These are phyloP conservation scores for Symbiodinium natans DNA, from an alignment of 73 alveolate genomes.

Conservation along the genomic window DNA sequence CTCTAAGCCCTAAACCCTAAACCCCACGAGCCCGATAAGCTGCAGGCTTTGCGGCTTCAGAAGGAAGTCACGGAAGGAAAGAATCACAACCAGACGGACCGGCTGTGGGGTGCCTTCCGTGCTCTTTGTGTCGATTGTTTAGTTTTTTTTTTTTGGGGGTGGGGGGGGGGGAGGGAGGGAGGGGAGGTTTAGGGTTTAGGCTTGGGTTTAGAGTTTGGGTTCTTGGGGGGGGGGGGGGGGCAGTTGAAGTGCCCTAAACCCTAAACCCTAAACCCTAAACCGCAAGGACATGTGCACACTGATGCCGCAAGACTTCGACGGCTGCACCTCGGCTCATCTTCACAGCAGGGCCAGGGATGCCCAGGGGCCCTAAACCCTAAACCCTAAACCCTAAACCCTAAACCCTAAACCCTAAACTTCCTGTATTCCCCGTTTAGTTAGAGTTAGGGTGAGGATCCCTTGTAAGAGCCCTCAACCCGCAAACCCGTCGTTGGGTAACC, in stretches of 20 bases:
- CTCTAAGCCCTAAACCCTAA: neutral
- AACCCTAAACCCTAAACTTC: neutral
- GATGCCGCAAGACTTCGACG: neutral
- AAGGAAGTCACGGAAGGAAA: neutral
- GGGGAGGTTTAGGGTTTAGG: neutral
- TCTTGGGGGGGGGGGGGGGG: neutral
- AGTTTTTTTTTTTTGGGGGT: no score
- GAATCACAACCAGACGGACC: conserved; percentile 12
- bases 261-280: neutral
- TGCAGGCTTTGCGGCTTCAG: conserved; percentile 10
- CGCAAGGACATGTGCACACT: neutral
- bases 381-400: neutral
- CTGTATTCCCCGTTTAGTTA: no score
- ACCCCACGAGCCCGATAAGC: neutral
- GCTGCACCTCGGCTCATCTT: neutral
- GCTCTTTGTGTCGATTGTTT: no score
- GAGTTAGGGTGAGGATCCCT: neutral
- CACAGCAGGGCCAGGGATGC: neutral
- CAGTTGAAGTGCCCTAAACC: neutral
- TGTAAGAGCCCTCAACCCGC: neutral
- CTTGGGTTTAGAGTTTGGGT: neutral
- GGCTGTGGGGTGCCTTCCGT: neutral
- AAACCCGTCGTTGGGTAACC: no score
- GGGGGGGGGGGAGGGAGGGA: neutral
- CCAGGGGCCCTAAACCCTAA: no score